Evolutionary conservation across 2,329 filamentous ascomycete genomes (phyloP).

Genomic region (Cladosporium austrohemisphaericum): DNA sequence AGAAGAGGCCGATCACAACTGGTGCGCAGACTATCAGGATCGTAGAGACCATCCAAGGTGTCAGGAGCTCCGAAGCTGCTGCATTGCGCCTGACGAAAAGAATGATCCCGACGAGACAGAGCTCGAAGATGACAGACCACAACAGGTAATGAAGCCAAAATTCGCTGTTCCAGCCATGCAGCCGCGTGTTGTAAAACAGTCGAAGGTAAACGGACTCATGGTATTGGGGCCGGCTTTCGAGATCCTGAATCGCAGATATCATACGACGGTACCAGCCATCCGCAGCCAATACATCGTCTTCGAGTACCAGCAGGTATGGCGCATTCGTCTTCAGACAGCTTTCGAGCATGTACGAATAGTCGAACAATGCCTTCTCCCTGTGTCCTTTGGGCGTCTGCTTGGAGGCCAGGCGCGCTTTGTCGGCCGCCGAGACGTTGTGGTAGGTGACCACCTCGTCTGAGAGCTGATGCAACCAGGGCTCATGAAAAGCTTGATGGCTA

Average conservation of each 20-base stretch:
- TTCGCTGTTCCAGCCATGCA: slow-evolving; percentile 7
- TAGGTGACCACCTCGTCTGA: not conserved
- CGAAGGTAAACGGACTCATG: not conserved
- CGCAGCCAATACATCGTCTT: not conserved
- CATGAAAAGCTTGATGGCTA: not conserved
- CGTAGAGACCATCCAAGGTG: not conserved
- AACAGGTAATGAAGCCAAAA: slow-evolving; percentile 5
- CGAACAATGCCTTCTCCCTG: not conserved
- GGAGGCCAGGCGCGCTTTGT: not conserved
- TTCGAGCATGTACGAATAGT: not conserved
- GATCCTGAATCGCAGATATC: not conserved
- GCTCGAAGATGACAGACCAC: slow-evolving; percentile 5
- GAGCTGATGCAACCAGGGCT: not conserved
- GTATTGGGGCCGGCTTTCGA: not conserved
- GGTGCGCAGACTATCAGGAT: slow-evolving; percentile 4
- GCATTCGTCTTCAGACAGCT: not conserved
- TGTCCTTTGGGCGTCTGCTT: not conserved
- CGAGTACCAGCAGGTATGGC: not conserved
- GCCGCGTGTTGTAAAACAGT: slow-evolving; percentile 1
- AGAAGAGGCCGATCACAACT: not conserved
- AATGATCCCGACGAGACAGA: not conserved
- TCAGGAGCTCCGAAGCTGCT: not conserved
- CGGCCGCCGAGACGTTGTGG: not conserved
- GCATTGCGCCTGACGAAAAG: not conserved
- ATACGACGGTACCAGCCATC: slow-evolving; percentile 2